phyloP scores from a whole-genome alignment of 345 rosid species.

The Linum trigynum region DNA sequence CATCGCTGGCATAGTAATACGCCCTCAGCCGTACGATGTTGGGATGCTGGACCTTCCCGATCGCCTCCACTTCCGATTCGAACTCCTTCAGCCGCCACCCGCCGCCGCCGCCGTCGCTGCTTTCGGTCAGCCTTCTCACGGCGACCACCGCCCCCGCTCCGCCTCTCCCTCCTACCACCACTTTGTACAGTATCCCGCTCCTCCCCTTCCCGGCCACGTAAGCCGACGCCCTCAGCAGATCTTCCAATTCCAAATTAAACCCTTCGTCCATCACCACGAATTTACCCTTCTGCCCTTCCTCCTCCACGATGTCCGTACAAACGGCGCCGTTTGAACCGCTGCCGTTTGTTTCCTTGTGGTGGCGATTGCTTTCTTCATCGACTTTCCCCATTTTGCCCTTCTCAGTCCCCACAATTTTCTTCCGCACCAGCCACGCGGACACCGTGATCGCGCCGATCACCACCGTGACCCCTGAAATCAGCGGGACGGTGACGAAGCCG shows the following conservation, averaged over 20 bases:
- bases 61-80: conserved; percentile 71
- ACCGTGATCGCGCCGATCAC: conserved; percentile 50
- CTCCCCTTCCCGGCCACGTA: conserved; percentile 83
- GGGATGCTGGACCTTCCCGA: conserved; percentile 65
- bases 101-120: conserved; percentile 67
- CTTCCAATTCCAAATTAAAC: conserved; percentile 71
- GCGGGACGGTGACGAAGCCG: conserved; percentile 43
- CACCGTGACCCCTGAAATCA: conserved; percentile 55
- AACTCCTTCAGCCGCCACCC: conserved; percentile 71
- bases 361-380: neutral
- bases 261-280: conserved; percentile 67
- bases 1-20: conserved; percentile 73
- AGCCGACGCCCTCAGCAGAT: conserved; percentile 87
- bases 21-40: conserved; percentile 73
- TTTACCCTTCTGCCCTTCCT: conserved; percentile 55
- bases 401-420: conserved; percentile 23
- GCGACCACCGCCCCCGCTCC: conserved; percentile 52
- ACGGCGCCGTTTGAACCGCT: neutral
- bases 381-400: conserved; percentile 32
- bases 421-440: conserved; percentile 51
- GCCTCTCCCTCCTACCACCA: conserved; percentile 49
- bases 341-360: neutral
- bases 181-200: conserved; percentile 85
- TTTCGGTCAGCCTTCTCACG: conserved; percentile 76
- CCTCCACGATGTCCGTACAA: conserved; percentile 6